Conservation (phyloP, 139 green algal genomes). For the Chlamydomonas sphaeroides region DNA sequence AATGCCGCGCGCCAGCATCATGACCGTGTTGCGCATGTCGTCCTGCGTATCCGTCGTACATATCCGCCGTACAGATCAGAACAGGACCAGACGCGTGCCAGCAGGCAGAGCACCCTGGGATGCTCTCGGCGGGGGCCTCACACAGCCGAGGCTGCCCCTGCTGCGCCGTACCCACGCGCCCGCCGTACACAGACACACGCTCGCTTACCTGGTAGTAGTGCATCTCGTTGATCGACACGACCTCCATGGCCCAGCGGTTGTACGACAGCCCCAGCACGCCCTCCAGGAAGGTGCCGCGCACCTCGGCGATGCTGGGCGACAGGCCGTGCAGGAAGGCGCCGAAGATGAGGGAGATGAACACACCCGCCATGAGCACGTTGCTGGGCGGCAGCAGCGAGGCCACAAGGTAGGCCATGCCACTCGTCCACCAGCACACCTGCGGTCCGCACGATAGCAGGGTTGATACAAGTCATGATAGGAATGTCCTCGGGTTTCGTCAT, state of each 20-base stretch:
- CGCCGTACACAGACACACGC: too few species aligned
- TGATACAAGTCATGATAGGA: too few species aligned
- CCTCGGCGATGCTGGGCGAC: conserved; percentile 22
- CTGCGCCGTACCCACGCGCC: too few species aligned
- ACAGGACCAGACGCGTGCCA: too few species aligned
- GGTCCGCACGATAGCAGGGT: not conserved
- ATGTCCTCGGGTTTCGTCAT: too few species aligned
- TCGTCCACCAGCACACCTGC: conserved; percentile 57
- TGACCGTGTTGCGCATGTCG: conserved; percentile 53
- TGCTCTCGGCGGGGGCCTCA: too few species aligned
- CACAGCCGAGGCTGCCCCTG: too few species aligned
- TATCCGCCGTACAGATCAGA: too few species aligned
- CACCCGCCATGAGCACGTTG: conserved; percentile 52
- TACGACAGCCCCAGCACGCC: conserved; percentile 50
- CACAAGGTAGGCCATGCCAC: conserved; percentile 55
- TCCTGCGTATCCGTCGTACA: too few species aligned
- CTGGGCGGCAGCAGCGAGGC: conserved; percentile 41
- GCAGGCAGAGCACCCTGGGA: too few species aligned
- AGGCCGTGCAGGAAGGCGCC: conserved; percentile 60
- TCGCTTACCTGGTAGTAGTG: conserved; percentile 37
- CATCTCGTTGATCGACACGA: conserved; percentile 40
- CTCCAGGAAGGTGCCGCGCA: conserved; percentile 45
- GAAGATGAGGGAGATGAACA: conserved; percentile 58
- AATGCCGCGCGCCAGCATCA: conserved; percentile 51
- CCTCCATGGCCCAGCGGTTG: conserved; percentile 55